Base-by-base conservation (phyloP, 2,329 filamentous ascomycete genomes). In the Xylaria digitata region DNA sequence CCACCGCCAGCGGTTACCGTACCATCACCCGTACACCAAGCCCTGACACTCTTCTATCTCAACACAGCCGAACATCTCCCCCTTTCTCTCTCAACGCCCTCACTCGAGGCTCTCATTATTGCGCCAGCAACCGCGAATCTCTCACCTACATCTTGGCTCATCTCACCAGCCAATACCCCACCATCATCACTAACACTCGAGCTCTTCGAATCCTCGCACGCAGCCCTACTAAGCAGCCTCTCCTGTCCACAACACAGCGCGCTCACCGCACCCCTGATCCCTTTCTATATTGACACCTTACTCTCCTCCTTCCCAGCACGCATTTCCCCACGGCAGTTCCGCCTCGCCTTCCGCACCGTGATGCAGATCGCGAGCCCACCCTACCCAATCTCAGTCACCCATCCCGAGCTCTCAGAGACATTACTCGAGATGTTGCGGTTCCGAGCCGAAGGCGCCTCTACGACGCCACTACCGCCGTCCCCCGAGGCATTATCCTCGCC, bases 161-260 rank as follows among this genome's bases (percentile, higher is more conserved):
- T 65, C 19, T 67, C 71, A 15, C 68, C 70, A 4, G 61, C 67
- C 49, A 75, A 83, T 49, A 74, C 79, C 4, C 80, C 80, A 0
- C 77, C 80, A 1, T 79, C 82, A 56, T 81, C 84, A 3, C 81
- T 81, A 0, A 83, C 84, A 73, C 77, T 84, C 21, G 82, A 86
- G 61, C 80, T 96, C n/a, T 97, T 96, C 73, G 94, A 97, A 79
- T 89, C 94, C 0, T 93, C 94, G 0, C 94, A 97, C 80, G 92
- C 91, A 70, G 88, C 94, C 48, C 87, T 93, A 71, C 86, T 97
- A 6, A 89, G 94, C 1, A 89, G 93, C 3, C 87, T 97, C 52
- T 92, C 92, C 0, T 91, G 92, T 58, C 92, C 94, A 0, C 89
- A 92, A 69, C 94, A 94, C 72, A 88, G 90, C 19, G 80, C 87